Evolutionary conservation across 352 stramenopile species (phyloP).

Genomic region (Thraustochytrium sp.): DNA sequence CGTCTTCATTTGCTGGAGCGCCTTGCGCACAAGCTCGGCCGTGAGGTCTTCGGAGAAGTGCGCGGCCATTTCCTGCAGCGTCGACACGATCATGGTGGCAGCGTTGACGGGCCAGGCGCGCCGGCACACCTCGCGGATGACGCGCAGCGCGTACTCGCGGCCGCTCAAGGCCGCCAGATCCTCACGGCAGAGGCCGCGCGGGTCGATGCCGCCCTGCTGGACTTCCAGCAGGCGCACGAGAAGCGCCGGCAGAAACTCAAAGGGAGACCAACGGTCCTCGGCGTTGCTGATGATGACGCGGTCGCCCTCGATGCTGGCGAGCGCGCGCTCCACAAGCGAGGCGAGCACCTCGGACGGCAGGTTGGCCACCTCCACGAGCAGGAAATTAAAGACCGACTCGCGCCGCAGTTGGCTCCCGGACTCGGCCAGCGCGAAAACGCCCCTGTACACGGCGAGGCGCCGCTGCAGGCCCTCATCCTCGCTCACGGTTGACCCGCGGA

Average conservation of each 20-base stretch:
- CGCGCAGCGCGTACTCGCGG: not conserved
- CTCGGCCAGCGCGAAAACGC: not conserved
- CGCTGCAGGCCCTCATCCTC: not conserved
- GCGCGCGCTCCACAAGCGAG: not conserved
- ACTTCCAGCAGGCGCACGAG: not conserved
- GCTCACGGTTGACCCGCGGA: not conserved
- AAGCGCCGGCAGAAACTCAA: slow-evolving; percentile 8
- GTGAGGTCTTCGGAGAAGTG: slow-evolving; percentile 12
- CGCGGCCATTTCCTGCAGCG: not conserved
- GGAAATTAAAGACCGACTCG: slow-evolving; percentile 4
- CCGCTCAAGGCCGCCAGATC: not conserved
- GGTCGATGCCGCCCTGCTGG: not conserved
- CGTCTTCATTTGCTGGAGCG: not conserved
- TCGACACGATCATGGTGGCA: slow-evolving; percentile 3
- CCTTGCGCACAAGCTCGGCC: not conserved
- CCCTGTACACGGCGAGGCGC: not conserved
- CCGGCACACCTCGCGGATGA: slow-evolving; percentile 12
- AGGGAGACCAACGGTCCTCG: slow-evolving; percentile 27
- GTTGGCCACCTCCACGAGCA: slow-evolving; percentile 28
- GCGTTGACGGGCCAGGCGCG: not conserved
- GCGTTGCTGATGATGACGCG: not conserved
- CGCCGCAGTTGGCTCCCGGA: not conserved
- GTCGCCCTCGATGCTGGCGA: not conserved
- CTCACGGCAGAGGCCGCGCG: not conserved
- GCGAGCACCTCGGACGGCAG: not conserved